phyloP scores from a whole-genome alignment of 805 yeast genomes.

The Zygosaccharomyces siamensis region DNA sequence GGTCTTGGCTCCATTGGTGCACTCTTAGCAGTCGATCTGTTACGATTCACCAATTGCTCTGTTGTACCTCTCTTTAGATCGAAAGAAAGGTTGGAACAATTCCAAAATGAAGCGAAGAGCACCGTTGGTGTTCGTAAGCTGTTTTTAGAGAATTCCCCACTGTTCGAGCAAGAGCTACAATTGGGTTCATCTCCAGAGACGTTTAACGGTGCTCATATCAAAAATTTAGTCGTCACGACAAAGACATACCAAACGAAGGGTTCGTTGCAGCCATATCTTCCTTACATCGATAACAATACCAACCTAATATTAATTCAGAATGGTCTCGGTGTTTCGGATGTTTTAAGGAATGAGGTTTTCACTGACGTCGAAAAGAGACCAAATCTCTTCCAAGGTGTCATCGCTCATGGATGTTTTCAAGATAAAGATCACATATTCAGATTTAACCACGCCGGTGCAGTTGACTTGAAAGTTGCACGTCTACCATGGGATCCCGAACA shows the following conservation, averaged over 20 bases:
- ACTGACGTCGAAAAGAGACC: slow-evolving; percentile 48
- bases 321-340: slow-evolving; percentile 78
- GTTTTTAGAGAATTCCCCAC: slow-evolving; percentile 17
- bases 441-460: slow-evolving; percentile 67
- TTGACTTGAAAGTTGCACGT: slow-evolving; percentile 54
- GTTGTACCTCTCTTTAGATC: slow-evolving; percentile 34
- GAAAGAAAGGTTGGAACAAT: slow-evolving; percentile 21
- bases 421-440: slow-evolving; percentile 35
- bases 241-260: slow-evolving; percentile 68
- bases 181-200: slow-evolving; percentile 24
- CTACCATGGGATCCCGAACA: slow-evolving; percentile 41
- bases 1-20: slow-evolving; percentile 38
- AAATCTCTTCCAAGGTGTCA: slow-evolving; percentile 65
- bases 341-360: slow-evolving; percentile 51
- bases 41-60: slow-evolving; percentile 19
- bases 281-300: slow-evolving; percentile 46
- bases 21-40: slow-evolving; percentile 28
- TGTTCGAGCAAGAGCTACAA: slow-evolving; percentile 9
- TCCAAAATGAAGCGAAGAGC: slow-evolving; percentile 18
- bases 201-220: slow-evolving; percentile 35
- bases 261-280: slow-evolving; percentile 55
- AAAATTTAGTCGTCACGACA: slow-evolving; percentile 66
- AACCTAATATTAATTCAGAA: slow-evolving; percentile 75
- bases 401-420: slow-evolving; percentile 77
- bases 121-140: slow-evolving; percentile 26